Evolutionary conservation across 2,329 filamentous ascomycete genomes (phyloP), one percentile per base, ranked within the genome.

Genomic region (Neopestalotiopsis clavispora): DNA sequence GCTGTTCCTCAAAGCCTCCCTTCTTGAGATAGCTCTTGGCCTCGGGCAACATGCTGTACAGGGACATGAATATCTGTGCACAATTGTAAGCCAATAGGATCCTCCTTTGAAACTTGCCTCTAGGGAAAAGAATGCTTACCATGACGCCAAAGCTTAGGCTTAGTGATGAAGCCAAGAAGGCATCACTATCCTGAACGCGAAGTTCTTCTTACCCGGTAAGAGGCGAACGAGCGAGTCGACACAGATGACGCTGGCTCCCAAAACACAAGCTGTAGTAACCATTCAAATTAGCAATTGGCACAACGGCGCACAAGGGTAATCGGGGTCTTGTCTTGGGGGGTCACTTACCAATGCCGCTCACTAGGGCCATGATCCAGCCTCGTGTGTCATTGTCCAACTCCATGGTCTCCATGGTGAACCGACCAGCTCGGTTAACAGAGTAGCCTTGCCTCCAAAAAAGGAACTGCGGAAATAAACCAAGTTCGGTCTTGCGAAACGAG

Each of bases 121-220:
- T 28, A 12, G 60, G 34, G 30, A 32, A 38, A 45, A 66, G n/a
- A 13, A 13, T 30, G 78, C 89, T 72, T 80, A 97, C 95, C 94
- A 99, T 97, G 60, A 98, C 95, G 58, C 96, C 95, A 74, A 97
- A 97, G 78, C 94, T 98, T 72, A 99, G 82, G 80, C 95, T 97
- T 70, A 98, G 82, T 0, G 95, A 98, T 28, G 91, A 90, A 0
- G 95, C 95, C 4, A 98, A 86, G 78, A 99, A 99, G 28, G 85
- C 85, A 83, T 93, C 95, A 81, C 93, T 98, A 71, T 97, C 92
- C 77, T 97, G 90, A 73, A 99, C 97, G 74, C 90, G 89, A 79
- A 99, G 77, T 91, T 86, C 75, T 86, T 89, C 80, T 92, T 90
- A 66, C 91, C 89, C 3, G 94, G 92, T 64, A 97, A 84, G 65